Evolutionary conservation across 306 rosid species (phyloP), one percentile per base, ranked within the genome.

Genomic region (Purshia tridentata): DNA sequence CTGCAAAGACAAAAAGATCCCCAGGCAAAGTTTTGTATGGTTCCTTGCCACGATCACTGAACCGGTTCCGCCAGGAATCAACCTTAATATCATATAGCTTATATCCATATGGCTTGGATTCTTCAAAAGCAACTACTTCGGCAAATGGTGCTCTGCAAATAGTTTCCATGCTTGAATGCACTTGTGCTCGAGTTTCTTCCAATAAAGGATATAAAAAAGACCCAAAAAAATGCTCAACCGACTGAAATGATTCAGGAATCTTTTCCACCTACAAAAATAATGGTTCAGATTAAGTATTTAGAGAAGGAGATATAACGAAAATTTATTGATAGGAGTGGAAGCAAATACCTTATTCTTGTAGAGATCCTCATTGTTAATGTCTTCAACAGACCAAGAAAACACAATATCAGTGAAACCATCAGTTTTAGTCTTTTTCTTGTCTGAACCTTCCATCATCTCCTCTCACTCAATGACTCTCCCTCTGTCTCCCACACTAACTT

Each of bases 161-260:
- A 9, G 66, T 66, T 23, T 87, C 89, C 96, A 91, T 77, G 65
- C 85, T 81, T 0, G 88, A 81, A 47, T 80, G 68, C n/a, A 91
- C 15, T 1, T 84, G 70, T 6, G 89, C 89, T 61, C 96, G 66
- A 15, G 91, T 86, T 75, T 91, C 97, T 65, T 91, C 96, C 81
- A 91, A 54, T 15, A 91, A 81, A 1, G 91, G 96, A 76, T 84
- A 72, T 45, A 72, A 65, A 55, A 64, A 86, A 13, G 87, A 89
- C 7, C 45, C 73, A 56, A 85, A 80, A 77, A 87, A 91, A 9
- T 81, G 83, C 35, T 35, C 4, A 70, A 75, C 79, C 0, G 92
- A 86, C 6, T 61, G 23, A 64, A 89, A 91, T 14, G 81, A 51
- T 12, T 48, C 50, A n/a, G 86, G 87, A 80, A 89, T 89, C 42